Conservation (phyloP, 495 filamentous ascomycete genomes). For the Halenospora varia region DNA sequence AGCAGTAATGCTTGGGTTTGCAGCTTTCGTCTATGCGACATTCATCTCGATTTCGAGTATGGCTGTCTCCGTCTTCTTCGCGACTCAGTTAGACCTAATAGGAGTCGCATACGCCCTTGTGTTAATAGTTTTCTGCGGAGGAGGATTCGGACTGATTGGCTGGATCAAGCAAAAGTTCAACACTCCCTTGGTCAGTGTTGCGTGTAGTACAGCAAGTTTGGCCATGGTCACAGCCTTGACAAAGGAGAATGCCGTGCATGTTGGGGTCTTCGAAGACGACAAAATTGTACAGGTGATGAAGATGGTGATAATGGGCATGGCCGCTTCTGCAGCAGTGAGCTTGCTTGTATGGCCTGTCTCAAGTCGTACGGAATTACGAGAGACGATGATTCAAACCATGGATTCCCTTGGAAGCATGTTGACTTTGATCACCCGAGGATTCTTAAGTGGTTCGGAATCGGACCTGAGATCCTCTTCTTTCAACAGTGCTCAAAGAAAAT, state of each 20-base stretch:
- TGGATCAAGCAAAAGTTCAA: constrained; percentile 88
- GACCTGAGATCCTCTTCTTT: constrained; percentile 64
- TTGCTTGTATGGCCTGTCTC: constrained; percentile 77
- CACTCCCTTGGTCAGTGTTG: constrained; percentile 85
- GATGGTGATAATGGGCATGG: constrained; percentile 84
- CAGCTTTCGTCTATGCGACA: constrained; percentile 79
- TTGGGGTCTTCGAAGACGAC: constrained; percentile 69
- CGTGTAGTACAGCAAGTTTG: constrained; percentile 84
- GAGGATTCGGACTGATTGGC: constrained; percentile 83
- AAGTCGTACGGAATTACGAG: constrained; percentile 68
- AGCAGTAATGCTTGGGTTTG: constrained; percentile 75
- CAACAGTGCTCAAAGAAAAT: constrained; percentile 58
- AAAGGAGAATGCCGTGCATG: constrained; percentile 85
- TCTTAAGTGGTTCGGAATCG: constrained; percentile 79
- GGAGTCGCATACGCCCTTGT: constrained; percentile 76
- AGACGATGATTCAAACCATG: constrained; percentile 71
- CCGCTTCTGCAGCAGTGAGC: constrained; percentile 70
- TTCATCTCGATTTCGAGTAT: constrained; percentile 82
- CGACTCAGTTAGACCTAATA: constrained; percentile 56
- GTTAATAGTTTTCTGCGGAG: constrained; percentile 82
- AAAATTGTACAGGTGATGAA: constrained; percentile 87
- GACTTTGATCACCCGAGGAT: constrained; percentile 75
- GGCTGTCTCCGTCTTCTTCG: constrained; percentile 76
- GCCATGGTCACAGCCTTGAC: constrained; percentile 90
- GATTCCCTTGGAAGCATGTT: constrained; percentile 78